Base-by-base conservation (phyloP, 768 basidiomycete species). In the Russula sp. region DNA sequence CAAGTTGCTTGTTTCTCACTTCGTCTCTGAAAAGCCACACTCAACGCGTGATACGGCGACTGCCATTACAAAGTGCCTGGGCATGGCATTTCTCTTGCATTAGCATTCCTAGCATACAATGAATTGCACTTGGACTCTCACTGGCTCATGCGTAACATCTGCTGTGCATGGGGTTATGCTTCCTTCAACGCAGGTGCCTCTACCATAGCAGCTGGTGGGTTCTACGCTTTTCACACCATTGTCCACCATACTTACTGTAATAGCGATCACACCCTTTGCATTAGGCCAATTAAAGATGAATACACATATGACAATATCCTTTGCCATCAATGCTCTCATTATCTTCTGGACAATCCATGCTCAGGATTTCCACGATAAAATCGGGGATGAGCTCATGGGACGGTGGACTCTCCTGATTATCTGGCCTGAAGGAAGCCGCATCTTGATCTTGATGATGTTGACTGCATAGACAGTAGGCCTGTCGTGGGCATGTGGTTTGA, bases 291-390 rank as follows among this genome's bases (percentile, higher is more conserved):
- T 48, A 8, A 49, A 16, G 18, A 39, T 60, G 7, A 18, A 29
- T 22, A 41, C 64, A 2, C 55, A 55, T n/a, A 46, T 20, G 22
- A 41, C 42, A 3, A 39, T 54, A 29, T 58, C 64, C 45, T 61
- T 74, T 41, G 45, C 61, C 38, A 57, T 70, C 9, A 76, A 74
- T 49, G 62, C 69, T 0, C 53, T 69, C 10, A 70, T 75, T 11
- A 69, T 75, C 8, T 54, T 71, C 45, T 73, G 72, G 9, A 78
- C 77, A 2, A 73, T 76, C 13, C 75, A 77, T 38, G 71, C 73
- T 0, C 72, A 74, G 59, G 75, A 75, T 46, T 75, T 75, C 57
- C 63, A 66, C 2, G 75, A 75, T 34, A 67, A 67, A 20, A 64
- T 67, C 10, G 75, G 75, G 4, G 75, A 75, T 51, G 59, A 57